Base-by-base conservation (phyloP, 768 basidiomycete genomes). In the Gloeostereum incarnatum region DNA sequence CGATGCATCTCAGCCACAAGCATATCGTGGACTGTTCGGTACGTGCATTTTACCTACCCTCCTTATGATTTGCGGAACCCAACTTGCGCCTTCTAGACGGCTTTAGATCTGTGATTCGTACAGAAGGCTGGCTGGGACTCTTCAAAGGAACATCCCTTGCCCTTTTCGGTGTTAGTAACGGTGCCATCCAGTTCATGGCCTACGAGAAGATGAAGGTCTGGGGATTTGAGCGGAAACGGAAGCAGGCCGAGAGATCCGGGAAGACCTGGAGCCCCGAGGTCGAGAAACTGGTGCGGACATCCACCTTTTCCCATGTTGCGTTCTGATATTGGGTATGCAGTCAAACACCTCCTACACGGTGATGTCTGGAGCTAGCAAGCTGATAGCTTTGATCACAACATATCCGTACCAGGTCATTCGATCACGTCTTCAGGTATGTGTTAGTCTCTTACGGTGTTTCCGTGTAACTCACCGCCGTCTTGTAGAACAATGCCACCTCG, bases 381-480 rank as follows among this genome's bases (percentile, higher is more conserved):
- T 96, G 4, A 70, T 73, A 16, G 90, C 96, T 1, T 74, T 98
- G 29, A 60, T 75, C 4, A 47, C 79, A 16, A 99, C 96, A 23
- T 99, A 99, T 57, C 96, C 96, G 6, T 98, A 98, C 57, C 96
- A 99, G 62, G 96, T 99, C 31, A 70, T 99, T 29, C 78, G 94
- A 38, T 92, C 94, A 2, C 76, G 93, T 36, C 75, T 98, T 55
- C 94, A 98, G 61, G 93, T 90, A 40, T 23, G 70, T 54, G 11
- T 14, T 1, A 43, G 21, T 39, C 21, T 31, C 27, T 25, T 27
- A 3, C 33, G 14, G 33, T 34, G 16, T 7, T 4, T 34, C 33
- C 11, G 8, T 29, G 26, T 14, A 8, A 8, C 26, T 29, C 9
- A 29, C 26, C 8, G 17, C 5, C n/a, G 11, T 34, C 19, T 11